Evolutionary conservation across 345 rosid species (phyloP), one percentile per base, ranked within the genome.

Genomic region (Physaria fendleri): DNA sequence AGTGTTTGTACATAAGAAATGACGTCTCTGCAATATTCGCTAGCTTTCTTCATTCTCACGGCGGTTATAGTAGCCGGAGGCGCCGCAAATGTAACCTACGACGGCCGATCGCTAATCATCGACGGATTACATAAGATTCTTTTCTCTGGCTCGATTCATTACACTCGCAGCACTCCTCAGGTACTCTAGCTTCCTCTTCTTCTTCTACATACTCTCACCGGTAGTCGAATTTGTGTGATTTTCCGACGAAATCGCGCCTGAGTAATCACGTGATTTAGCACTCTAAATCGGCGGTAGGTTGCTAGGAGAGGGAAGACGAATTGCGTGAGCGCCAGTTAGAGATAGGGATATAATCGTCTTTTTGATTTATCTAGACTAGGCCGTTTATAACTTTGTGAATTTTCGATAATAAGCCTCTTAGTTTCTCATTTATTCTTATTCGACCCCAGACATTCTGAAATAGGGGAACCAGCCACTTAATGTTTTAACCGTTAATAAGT

Each of bases 111-210:
- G 7, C 44, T 85, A 52, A 78, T 81, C 73, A 63, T 87, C 56
- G 71, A 87, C 53, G 95, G 85, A 10, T 35, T 79, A 28, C 77
- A 76, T 35, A 71, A 74, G 65, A 65, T 90, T 64, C 79, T 90
- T 13, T 80, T 87, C 76, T 87, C 91, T 8, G 91, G 94, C n/a
- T 85, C 97, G 4, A 80, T 87, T 64, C 97, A 90, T 68, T 87
- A 90, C 46, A 77, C 95, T 65, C 87, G 95, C 9, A 90, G 95
- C 58, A 74, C 89, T 5, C 87, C 91, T 5, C 75, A 81, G 57
- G 97, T 83, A 64, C 4, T 28, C 1, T 17, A 64, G 15, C 57
- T 32, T 41, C 35, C 4, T 63, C 39, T 18, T 25, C 16, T 13
- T 23, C 47, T 37, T 23, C 39, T 2, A n/a, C n/a, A 5, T 52